Evolutionary conservation across 78 protist genomes (phyloP).

Genomic region (Dictyostelium firmibasis): DNA sequence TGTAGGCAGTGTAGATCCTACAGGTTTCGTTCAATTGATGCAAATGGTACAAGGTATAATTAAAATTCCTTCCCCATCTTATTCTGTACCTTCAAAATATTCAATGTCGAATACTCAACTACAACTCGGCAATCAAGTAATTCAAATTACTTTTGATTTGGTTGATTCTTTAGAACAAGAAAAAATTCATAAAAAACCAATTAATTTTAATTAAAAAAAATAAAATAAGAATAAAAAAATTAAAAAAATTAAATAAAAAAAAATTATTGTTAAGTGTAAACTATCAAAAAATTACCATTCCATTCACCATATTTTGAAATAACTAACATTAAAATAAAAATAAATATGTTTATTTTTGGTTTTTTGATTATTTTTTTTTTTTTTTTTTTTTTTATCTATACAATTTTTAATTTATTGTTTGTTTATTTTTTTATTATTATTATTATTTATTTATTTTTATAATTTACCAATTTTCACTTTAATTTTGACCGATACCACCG

Average conservation of each 20-base stretch:
- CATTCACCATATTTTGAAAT: too few species aligned
- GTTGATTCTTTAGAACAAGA: not conserved
- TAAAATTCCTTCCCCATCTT: conserved; percentile 7
- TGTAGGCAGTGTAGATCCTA: conserved; percentile 29
- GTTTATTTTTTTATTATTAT: too few species aligned
- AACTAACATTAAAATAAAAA: too few species aligned
- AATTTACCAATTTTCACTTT: not conserved
- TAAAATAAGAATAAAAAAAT: too few species aligned
- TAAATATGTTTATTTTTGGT: too few species aligned
- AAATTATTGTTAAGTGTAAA: too few species aligned
- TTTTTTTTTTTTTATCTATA: too few species aligned
- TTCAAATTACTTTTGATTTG: conserved; percentile 10
- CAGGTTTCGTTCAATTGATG: conserved; percentile 35
- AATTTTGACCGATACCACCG: conserved; percentile 1
- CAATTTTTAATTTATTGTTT: too few species aligned
- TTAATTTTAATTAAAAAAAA: not conserved
- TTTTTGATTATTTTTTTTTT: too few species aligned
- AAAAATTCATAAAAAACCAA: not conserved
- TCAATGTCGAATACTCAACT: not conserved
- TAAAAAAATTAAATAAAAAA: too few species aligned
- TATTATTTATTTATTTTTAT: too few species aligned
- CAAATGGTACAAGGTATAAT: conserved; percentile 35
- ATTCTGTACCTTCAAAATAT: conserved; percentile 10
- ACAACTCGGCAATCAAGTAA: not conserved
- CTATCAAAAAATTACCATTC: too few species aligned